Evolutionary conservation across 768 basidiomycete species (phyloP), one percentile per base, ranked within the genome.

Genomic region (Paxillus ammoniavirescens): DNA sequence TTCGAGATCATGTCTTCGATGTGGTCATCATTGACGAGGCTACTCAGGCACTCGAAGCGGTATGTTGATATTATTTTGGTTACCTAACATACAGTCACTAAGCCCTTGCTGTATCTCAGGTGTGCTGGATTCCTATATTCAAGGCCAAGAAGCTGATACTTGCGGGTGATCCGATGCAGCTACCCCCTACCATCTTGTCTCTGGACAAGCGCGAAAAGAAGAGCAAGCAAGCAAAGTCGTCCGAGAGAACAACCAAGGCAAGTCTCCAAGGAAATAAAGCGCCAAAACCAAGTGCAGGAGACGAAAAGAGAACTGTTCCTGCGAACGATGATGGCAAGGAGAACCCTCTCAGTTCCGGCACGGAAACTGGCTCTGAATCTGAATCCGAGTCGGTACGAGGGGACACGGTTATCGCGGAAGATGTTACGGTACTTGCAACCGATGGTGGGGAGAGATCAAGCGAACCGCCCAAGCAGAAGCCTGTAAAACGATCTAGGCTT

Each of bases 1-100:
- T 98, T 7, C 78, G 81, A 41, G 82, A 87, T 54, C 78, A 86
- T 52, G 72, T 79, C 2, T 99, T 99, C 63, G 97, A 99, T 65
- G 89, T 96, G 0, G 83, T 94, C 10, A 88, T 99, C 43, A 95
- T 99, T 50, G 97, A 99, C 60, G 97, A 99, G 72, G 97, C 97
- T 0, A 98, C 97, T 0, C 97, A 98, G 68, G 96, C 95, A 4
- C 65, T 97, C 13, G 96, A 99, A 73, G 93, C 94, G 21, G 94
- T 94, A 65, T 54, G 82, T 67, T 26, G 15, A 23, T 17, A 9
- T 21, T 10, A 17, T n/a, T 21, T 36, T 30, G 18, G 5, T 38
- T 30, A 0, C 17, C 13, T 45, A 13, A 14, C 9, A 26, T 26
- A 7, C 42, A 28, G 18, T 8, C 3, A 3, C 49, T 61, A 14